Base-by-base conservation (phyloP, 1,139 yeast species). In the Eremothecium coryli region DNA sequence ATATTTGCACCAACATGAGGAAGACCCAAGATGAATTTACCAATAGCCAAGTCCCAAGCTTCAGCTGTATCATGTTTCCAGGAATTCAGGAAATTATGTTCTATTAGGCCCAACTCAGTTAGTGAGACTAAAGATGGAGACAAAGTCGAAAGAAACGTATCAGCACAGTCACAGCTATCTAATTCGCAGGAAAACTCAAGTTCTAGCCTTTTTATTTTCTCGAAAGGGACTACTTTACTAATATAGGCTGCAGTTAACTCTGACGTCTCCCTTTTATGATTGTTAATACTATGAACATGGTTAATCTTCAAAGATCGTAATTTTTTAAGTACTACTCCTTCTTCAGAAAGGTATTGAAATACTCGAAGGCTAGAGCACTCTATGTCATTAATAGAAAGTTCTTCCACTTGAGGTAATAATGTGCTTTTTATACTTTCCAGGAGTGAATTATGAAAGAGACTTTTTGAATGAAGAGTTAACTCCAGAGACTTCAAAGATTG, bases 21-120 rank as follows among this genome's bases (percentile, higher is more conserved):
- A 2, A 71, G 39, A 5, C 53, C 52, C 6, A 60, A 46, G 8
- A 77, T 47, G 35, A 76, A 68, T 20, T 65, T 60, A 26, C 71
- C 62, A 2, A 70, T 56, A 7, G 60, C 56, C 21, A 74, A 57
- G 50, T 77, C 85, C 65, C 75, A 77, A 15, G 61, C 57, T 47
- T 78, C 85, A 16, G 71, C 67, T 24, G 61, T 55, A 30, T 62
- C 61, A 49, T 76, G 84, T 33, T 65, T 65, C 33, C 65, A 58
- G 34, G 59, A 64, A 4, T 46, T 42, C 4, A 38, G 36, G 30
- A 57, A 54, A 0, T 68, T 63, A 32, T 59, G 62, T 43, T 76
- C 81, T 2, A 62, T 54, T 3, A 78, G 43, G 0, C 76, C 61
- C 3, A 77, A 42, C n/a, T 58, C 58, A 3, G 44, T 46, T 14